phyloP scores from a whole-genome alignment of 805 yeast genomes.

The Saturnispora galanensis region DNA sequence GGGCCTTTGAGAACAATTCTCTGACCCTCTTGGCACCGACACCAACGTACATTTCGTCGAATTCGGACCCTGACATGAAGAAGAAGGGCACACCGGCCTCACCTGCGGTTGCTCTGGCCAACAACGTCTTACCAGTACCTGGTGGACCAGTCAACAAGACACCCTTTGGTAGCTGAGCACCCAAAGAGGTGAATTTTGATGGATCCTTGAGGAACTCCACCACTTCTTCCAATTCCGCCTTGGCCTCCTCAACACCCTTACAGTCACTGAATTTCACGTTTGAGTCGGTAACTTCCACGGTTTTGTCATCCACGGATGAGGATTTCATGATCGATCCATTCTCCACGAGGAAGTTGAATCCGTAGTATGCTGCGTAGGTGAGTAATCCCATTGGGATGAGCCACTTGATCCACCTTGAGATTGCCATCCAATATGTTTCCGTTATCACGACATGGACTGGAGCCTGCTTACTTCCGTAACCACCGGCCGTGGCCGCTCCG shows the following conservation, averaged over 20 bases:
- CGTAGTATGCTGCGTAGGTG: constrained; percentile 73
- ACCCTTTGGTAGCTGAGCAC: constrained; percentile 97
- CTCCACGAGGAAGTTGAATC: constrained; percentile 72
- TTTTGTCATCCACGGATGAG: constrained; percentile 62
- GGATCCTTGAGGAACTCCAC: constrained; percentile 98
- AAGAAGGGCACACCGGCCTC: constrained; percentile 98
- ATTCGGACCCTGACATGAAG: constrained; percentile 97
- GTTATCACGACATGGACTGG: constrained; percentile 93
- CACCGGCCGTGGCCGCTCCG: constrained; percentile 7
- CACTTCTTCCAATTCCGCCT: constrained; percentile 93
- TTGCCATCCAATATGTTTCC: constrained; percentile 68
- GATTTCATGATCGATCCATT: constrained; percentile 71
- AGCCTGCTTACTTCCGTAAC: constrained; percentile 56
- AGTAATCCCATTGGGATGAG: constrained; percentile 69
- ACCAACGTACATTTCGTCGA: constrained; percentile 96
- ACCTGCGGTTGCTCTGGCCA: constrained; percentile 98
- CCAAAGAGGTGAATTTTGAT: constrained; percentile 87
- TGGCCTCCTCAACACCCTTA: constrained; percentile 96
- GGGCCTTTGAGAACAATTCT: constrained; percentile 85
- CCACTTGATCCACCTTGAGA: constrained; percentile 87
- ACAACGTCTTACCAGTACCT: constrained; percentile 95
- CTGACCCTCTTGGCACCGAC: constrained; percentile 98
- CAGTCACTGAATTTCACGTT: constrained; percentile 88
- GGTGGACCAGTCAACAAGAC: constrained; percentile 96
- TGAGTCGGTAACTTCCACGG: constrained; percentile 75